Percentiles rank a stretch among this genome's conserved stretches.
Conservation (phyloP, 2,329 filamentous ascomycete species). For the Chaetomiaceae sp. region DNA sequence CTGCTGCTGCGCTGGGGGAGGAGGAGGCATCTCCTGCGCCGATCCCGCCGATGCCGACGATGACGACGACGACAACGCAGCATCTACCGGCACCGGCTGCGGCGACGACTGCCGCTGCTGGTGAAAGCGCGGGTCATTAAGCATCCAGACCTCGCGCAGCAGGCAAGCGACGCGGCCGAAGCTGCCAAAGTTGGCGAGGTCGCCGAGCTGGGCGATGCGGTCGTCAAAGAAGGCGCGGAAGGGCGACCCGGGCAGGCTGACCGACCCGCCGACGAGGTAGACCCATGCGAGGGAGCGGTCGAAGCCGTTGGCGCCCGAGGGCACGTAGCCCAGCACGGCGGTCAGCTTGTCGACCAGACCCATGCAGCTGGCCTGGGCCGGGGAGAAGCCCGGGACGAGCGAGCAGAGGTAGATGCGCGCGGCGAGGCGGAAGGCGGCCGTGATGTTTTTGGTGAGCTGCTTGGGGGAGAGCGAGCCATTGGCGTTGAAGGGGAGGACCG, state of each 20-base stretch:
- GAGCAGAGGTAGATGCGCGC: constrained; percentile 97
- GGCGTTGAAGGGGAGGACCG: constrained; percentile 57
- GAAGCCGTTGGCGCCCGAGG: constrained; percentile 73
- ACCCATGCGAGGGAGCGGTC: constrained; percentile 93
- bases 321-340: constrained; percentile 73
- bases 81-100: no score
- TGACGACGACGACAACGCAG: no score
- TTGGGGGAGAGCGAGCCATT: constrained; percentile 75
- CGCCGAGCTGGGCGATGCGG: constrained; percentile 68
- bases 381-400: constrained; percentile 82
- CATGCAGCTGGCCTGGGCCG: constrained; percentile 66
- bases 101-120: constrained; percentile 30
- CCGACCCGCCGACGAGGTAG: constrained; percentile 78
- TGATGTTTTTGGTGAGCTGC: constrained; percentile 84
- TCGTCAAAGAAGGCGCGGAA: constrained; percentile 78
- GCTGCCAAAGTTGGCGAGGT: constrained; percentile 73
- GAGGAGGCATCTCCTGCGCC: constrained; percentile 24
- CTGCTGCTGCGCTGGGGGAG: constrained; percentile 34
- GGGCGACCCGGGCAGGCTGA: constrained; percentile 64
- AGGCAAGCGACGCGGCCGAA: constrained; percentile 79
- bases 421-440: constrained; percentile 82
- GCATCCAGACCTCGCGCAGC: constrained; percentile 78
- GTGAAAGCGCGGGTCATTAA: constrained; percentile 51
- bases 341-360: constrained; percentile 75
- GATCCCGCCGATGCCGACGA: constrained; percentile 29